phyloP scores from a whole-genome alignment of 192 early-diverging fungal genomes.

The Mortierella antarctica region DNA sequence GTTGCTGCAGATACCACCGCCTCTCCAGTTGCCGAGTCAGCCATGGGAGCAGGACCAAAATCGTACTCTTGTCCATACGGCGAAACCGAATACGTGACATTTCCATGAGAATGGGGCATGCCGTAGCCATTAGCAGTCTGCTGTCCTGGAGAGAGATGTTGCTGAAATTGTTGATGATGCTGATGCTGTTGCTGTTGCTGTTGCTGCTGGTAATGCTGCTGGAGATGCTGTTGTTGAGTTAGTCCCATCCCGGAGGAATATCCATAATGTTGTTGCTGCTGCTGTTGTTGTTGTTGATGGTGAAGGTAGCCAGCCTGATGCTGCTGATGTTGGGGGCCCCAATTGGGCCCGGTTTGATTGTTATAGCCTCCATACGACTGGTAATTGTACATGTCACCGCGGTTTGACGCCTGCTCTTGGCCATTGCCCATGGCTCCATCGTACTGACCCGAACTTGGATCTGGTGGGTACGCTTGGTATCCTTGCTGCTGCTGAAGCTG shows the following conservation, averaged over 20 bases:
- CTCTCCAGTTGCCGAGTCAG: neutral
- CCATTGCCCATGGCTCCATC: neutral
- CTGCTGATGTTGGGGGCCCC: conserved; percentile 5
- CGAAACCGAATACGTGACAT: conserved; percentile 19
- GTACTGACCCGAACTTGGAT: neutral
- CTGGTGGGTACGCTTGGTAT: conserved; percentile 13
- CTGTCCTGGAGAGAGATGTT: conserved; percentile 2
- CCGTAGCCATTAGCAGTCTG: conserved; percentile 15
- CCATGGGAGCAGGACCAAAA: conserved; percentile 2
- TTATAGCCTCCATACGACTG: conserved; percentile 1
- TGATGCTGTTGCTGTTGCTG: conserved; percentile 27
- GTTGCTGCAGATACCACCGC: neutral
- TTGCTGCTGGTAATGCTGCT: conserved; percentile 29
- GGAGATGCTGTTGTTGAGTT: neutral
- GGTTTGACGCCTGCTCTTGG: conserved; percentile 1
- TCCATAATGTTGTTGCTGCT: neutral
- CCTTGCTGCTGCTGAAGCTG: conserved; percentile 23
- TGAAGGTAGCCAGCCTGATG: conserved; percentile 1
- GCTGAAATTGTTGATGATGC: conserved; percentile 11
- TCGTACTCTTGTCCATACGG: conserved; percentile 25
- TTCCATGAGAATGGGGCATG: conserved; percentile 1
- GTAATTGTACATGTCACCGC: conserved; percentile 4
- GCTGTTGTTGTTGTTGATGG: conserved; percentile 4
- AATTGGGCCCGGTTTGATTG: conserved; percentile 1
- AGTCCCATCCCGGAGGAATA: too few species aligned